Evolutionary conservation across 2,329 filamentous ascomycete species (phyloP).

Genomic region (Ustulina deusta): DNA sequence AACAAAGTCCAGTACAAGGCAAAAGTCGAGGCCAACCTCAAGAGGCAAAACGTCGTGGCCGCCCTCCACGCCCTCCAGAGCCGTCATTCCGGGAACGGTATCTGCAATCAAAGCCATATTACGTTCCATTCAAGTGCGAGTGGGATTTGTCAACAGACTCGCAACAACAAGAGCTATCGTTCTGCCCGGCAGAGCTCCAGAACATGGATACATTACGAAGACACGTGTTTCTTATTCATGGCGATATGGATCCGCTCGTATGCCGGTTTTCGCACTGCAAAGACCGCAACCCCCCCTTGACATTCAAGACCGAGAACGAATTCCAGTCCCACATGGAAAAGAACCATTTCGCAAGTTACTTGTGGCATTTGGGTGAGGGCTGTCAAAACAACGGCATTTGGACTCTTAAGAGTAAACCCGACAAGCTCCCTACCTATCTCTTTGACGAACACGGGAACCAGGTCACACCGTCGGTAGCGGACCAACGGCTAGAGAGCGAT

Average conservation of each 20-base stretch:
- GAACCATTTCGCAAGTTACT: conserved; percentile 64
- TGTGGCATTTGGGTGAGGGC: conserved; percentile 72
- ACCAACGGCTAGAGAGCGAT: conserved; percentile 64
- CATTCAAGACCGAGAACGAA: conserved; percentile 45
- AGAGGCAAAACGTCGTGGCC: conserved; percentile 56
- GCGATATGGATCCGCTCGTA: conserved; percentile 37
- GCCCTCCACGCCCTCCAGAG: conserved; percentile 56
- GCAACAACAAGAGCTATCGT: conserved; percentile 32
- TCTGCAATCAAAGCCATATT: conserved; percentile 56
- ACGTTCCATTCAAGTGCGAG: conserved; percentile 68
- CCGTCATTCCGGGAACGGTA: conserved; percentile 59
- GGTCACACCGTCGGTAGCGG: conserved; percentile 68
- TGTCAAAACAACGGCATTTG: conserved; percentile 58
- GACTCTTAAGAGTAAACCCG: conserved; percentile 40
- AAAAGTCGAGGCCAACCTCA: conserved; percentile 28
- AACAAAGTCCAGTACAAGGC: conserved; percentile 1
- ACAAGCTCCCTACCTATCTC: conserved; percentile 61
- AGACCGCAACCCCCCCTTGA: conserved; percentile 35
- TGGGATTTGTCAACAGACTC: conserved; percentile 58
- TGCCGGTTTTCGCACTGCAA: conserved; percentile 60
- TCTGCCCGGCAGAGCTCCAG: conserved; percentile 70
- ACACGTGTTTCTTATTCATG: conserved; percentile 67
- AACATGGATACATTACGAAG: conserved; percentile 69
- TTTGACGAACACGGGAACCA: conserved; percentile 65
- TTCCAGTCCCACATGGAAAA: conserved; percentile 66